Evolutionary conservation across 106 monocot genomes (phyloP).

Genomic region (Cymbidium sinense): DNA sequence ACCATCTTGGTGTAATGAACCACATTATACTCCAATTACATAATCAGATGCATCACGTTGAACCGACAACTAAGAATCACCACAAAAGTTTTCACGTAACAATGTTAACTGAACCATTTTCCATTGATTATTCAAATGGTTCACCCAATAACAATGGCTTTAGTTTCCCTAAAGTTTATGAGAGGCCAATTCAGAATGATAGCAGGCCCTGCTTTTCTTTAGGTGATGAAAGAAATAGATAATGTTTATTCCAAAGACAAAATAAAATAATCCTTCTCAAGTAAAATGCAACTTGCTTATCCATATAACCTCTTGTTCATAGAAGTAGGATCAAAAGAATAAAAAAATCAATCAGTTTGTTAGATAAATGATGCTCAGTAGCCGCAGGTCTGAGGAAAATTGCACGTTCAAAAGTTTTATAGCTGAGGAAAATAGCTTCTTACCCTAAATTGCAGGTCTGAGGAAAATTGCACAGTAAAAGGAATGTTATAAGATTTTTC

Average conservation of each 20-base stretch:
- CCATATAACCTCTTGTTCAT: neutral
- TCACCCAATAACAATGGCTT: slow-evolving; percentile 8
- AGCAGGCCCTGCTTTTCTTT: neutral
- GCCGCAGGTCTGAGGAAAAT: neutral
- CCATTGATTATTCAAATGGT: neutral
- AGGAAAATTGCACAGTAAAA: no score
- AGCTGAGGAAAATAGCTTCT: no score
- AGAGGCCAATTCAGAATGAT: slow-evolving; percentile 1
- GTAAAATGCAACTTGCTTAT: neutral
- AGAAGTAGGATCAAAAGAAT: neutral
- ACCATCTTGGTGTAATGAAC: neutral
- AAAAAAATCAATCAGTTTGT: neutral
- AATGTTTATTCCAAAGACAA: neutral
- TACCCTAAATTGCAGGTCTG: no score
- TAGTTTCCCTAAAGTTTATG: neutral
- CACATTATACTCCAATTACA: neutral
- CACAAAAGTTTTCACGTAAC: neutral
- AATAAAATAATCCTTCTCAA: neutral
- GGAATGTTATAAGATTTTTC: no score
- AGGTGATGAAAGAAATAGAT: neutral
- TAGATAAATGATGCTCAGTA: neutral
- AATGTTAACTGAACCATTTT: slow-evolving; percentile 25
- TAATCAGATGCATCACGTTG: neutral
- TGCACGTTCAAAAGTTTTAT: neutral
- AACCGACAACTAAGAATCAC: neutral